Base-by-base conservation (phyloP, 169 alveolate genomes). In the Eimeria acervulina region DNA sequence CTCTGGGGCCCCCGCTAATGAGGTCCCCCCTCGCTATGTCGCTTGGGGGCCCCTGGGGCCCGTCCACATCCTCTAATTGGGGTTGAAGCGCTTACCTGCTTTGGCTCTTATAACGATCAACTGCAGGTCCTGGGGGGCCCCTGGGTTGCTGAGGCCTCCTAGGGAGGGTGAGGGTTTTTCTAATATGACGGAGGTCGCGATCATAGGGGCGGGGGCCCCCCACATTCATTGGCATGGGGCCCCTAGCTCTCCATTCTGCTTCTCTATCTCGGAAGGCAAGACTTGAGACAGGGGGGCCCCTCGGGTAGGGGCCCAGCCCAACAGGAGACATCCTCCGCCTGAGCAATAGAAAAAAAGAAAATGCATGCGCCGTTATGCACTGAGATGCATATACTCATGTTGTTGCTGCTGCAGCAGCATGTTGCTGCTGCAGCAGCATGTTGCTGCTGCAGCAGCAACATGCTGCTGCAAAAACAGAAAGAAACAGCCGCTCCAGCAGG, bases 151-250 rank as follows among this genome's bases (percentile, higher is more conserved):
- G 89, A 12, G 26, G 89, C 63, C 89, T 78, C 52, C 89, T 10
- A 38, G 63, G 66, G 28, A 55, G 59, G 63, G 55, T 59, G 23
- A 15, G 89, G 66, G 38, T 55, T n/a, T 36, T 78, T 26, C 89
- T 59, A 33, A 42, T 15, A 6, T 40, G 89, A 13, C 89, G 8
- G 23, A 42, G 10, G 63, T 78, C 89, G 26, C 89, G 38, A 5
- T 28, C 63, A 31, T 78, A 78, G 36, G 66, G 89, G 61, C 89
- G 89, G 89, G 89, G 89, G 89, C 63, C 89, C 89, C 89, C 89
- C 5, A 47, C 55, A 5, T 12, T 12, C 89, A 78, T 38, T 6
- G 89, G 89, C 52, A 78, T 36, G 6, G 26, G 33, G 17, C 66
- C 66, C 63, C 89, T 78, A 8, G 66, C 66, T 31, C 84, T 19